phyloP scores from a whole-genome alignment of 805 yeast genomes.

The Candida pseudofarinosa region DNA sequence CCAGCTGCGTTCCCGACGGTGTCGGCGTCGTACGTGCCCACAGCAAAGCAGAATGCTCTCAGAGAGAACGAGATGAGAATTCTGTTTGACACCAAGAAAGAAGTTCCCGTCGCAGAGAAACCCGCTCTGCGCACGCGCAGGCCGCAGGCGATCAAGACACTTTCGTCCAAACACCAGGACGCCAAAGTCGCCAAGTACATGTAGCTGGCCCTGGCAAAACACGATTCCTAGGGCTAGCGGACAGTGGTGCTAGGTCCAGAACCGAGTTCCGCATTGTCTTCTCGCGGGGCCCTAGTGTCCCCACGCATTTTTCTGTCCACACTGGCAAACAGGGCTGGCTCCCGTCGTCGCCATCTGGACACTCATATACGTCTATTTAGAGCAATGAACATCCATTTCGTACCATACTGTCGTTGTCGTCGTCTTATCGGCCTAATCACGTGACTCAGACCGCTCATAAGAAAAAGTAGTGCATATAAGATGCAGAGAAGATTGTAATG shows the following conservation, averaged over 20 bases:
- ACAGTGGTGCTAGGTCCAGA: no score
- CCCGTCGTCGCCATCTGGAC: neutral
- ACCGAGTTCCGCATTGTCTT: no score
- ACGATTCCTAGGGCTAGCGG: no score
- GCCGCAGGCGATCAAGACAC: neutral
- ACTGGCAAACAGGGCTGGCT: neutral
- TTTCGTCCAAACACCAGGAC: neutral
- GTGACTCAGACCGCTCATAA: no score
- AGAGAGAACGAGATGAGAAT: conserved; percentile 11
- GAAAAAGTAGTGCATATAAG: neutral
- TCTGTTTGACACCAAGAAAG: conserved; percentile 13
- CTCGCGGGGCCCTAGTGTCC: no score
- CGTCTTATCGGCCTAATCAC: no score
- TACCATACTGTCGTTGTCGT: no score
- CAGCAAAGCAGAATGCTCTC: conserved; percentile 6
- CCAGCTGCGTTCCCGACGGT: conserved; percentile 11
- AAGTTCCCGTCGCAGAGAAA: conserved; percentile 4
- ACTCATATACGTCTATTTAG: neutral
- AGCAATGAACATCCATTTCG: neutral
- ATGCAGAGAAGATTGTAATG: neutral
- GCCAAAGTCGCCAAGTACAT: no score
- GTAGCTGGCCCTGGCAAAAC: no score
- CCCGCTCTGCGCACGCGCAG: neutral
- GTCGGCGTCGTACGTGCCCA: conserved; percentile 17
- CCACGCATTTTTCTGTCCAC: no score